Evolutionary conservation across 495 filamentous ascomycete genomes (phyloP).

Genomic region (Clohesyomyces aquaticus): DNA sequence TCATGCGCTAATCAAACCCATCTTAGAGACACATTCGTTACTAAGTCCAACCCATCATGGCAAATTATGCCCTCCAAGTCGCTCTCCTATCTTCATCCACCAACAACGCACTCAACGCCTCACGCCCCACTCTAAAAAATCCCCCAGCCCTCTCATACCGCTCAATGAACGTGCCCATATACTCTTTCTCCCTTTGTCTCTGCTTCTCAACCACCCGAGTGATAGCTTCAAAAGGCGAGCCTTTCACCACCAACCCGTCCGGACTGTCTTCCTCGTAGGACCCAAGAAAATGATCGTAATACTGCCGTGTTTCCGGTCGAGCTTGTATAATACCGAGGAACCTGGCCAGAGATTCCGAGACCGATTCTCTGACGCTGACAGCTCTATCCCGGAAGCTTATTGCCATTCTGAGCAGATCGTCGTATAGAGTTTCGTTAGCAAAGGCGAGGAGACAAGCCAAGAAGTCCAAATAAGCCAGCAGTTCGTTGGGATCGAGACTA

Average conservation of each 20-base stretch:
- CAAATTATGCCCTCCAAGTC: too few relatives aligned
- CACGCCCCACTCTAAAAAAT: not conserved
- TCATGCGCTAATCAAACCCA: too few relatives aligned
- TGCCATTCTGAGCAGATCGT: not conserved
- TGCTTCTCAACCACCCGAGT: not conserved
- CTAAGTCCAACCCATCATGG: too few relatives aligned
- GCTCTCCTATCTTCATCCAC: constrained; percentile 12
- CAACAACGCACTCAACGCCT: constrained; percentile 19
- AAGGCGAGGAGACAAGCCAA: not conserved
- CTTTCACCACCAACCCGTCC: not conserved
- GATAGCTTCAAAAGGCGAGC: not conserved
- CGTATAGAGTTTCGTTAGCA: not conserved
- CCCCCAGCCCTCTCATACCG: constrained; percentile 14
- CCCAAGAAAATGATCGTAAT: not conserved
- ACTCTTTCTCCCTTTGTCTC: constrained; percentile 3
- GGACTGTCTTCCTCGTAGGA: not conserved
- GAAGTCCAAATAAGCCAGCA: constrained; percentile 6
- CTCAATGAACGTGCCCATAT: constrained; percentile 6
- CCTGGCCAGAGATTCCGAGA: not conserved
- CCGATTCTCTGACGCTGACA: not conserved
- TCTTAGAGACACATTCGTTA: too few relatives aligned
- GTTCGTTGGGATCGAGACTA: not conserved
- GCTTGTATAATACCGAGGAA: not conserved
- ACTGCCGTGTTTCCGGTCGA: not conserved
- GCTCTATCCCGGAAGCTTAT: not conserved